Conservation (phyloP, 2,329 filamentous ascomycete species). For the Leptographium flavum region DNA sequence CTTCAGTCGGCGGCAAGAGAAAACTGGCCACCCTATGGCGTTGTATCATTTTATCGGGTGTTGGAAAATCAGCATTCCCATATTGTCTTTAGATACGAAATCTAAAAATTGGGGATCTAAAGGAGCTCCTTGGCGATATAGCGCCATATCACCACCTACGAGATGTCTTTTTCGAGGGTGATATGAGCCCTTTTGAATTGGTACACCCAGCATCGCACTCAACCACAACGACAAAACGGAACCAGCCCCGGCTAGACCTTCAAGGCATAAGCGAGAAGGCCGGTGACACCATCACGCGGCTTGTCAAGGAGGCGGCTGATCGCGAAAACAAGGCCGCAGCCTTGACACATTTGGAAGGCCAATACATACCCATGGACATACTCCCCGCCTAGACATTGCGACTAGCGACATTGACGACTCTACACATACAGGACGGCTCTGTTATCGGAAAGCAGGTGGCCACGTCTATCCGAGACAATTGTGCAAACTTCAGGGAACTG, state of each 20-base stretch:
- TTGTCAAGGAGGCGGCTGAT: constrained; percentile 23
- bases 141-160: constrained; percentile 15
- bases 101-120: constrained; percentile 48
- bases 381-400: constrained; percentile 45
- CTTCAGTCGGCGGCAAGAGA: constrained; percentile 21
- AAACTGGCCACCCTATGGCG: constrained; percentile 54
- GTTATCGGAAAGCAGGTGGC: constrained; percentile 40
- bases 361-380: constrained; percentile 30
- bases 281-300: constrained; percentile 40
- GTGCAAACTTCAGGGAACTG: constrained; percentile 46
- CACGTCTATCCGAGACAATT: constrained; percentile 39
- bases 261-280: constrained; percentile 30
- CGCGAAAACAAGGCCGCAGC: constrained; percentile 29
- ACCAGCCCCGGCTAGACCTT: constrained; percentile 18
- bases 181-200: constrained; percentile 22
- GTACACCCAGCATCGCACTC: constrained; percentile 8
- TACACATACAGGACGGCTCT: constrained; percentile 48
- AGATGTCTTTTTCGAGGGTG: constrained; percentile 24
- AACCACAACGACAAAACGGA: constrained; percentile 9
- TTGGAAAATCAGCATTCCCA: constrained; percentile 47
- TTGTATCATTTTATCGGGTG: constrained; percentile 51
- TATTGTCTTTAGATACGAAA: constrained; percentile 55
- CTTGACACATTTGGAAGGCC: constrained; percentile 43
- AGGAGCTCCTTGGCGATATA: constrained; percentile 42
- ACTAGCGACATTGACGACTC: constrained; percentile 39